Conservation (phyloP, 139 green algal genomes). For the Choricystis sp. region DNA sequence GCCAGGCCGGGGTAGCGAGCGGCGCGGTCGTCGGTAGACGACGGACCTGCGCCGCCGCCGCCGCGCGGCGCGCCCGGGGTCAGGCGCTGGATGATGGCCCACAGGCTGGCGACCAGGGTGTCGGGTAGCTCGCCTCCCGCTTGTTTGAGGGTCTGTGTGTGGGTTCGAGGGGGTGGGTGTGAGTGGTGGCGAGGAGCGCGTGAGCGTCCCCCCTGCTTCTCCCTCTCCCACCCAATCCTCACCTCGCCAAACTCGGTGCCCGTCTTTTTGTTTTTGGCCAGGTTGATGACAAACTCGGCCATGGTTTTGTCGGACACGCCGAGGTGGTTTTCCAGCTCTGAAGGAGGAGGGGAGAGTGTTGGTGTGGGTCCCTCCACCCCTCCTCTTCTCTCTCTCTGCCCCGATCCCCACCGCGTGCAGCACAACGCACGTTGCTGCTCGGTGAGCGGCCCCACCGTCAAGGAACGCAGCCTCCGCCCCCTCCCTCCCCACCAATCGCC, state of each 20-base stretch:
- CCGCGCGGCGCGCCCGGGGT: constrained; percentile 1
- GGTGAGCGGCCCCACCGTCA: too few relatives aligned
- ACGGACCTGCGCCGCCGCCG: background rate
- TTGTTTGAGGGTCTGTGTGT: constrained; percentile 32
- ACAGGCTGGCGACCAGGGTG: constrained; percentile 67
- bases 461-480: too few relatives aligned
- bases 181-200: background rate
- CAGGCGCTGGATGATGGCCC: constrained; percentile 67
- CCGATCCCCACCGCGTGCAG: too few relatives aligned
- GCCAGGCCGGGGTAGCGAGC: constrained; percentile 38
- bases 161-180: too few relatives aligned
- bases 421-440: too few relatives aligned
- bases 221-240: too few relatives aligned
- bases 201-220: too few relatives aligned
- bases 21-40: too few relatives aligned
- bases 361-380: too few relatives aligned
- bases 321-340: constrained; percentile 90
- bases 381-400: too few relatives aligned
- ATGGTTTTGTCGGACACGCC: constrained; percentile 86
- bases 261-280: constrained; percentile 34
- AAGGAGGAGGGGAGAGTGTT: background rate
- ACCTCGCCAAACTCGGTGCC: constrained; percentile 36
- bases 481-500: background rate
- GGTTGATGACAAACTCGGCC: constrained; percentile 89
- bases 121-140: constrained; percentile 67